Evolutionary conservation across 2,329 filamentous ascomycete genomes (phyloP).

Genomic region (Didymella pomorum): DNA sequence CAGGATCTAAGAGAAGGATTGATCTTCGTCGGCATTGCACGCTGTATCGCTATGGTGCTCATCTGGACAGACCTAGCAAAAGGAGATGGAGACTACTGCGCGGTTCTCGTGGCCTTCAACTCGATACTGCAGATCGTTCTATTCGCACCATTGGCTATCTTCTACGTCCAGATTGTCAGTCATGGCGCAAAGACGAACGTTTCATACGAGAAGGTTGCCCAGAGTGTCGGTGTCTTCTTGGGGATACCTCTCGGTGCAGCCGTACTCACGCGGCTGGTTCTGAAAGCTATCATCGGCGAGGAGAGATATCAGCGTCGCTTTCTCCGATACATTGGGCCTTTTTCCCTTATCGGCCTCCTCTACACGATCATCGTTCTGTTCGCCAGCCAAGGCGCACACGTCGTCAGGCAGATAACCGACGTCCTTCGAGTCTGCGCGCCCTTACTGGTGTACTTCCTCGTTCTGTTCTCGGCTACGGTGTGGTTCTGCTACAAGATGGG

Average conservation of each 20-base stretch:
- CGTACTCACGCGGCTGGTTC: constrained; percentile 72
- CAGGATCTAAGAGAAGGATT: constrained; percentile 67
- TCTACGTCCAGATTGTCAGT: constrained; percentile 72
- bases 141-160: constrained; percentile 57
- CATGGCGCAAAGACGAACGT: constrained; percentile 55
- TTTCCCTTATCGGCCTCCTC: constrained; percentile 81
- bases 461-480: constrained; percentile 77
- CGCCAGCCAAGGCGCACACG: constrained; percentile 80
- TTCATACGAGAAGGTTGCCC: constrained; percentile 74
- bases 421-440: constrained; percentile 84
- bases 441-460: constrained; percentile 79
- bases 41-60: constrained; percentile 88
- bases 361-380: constrained; percentile 90
- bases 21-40: constrained; percentile 81
- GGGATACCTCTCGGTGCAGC: constrained; percentile 83
- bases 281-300: constrained; percentile 64
- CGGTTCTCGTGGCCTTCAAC: constrained; percentile 62
- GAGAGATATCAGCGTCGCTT: constrained; percentile 74
- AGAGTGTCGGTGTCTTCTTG: constrained; percentile 83
- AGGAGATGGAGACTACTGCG: constrained; percentile 83
- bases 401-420: constrained; percentile 83
- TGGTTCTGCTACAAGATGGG: constrained; percentile 69
- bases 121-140: constrained; percentile 59
- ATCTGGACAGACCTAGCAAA: constrained; percentile 82
- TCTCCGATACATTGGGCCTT: constrained; percentile 73